These are phyloP conservation scores for Kalmanozyma brasiliensis DNA, from an alignment of 1,284 basidiomycete genomes.

Conservation along the genomic window DNA sequence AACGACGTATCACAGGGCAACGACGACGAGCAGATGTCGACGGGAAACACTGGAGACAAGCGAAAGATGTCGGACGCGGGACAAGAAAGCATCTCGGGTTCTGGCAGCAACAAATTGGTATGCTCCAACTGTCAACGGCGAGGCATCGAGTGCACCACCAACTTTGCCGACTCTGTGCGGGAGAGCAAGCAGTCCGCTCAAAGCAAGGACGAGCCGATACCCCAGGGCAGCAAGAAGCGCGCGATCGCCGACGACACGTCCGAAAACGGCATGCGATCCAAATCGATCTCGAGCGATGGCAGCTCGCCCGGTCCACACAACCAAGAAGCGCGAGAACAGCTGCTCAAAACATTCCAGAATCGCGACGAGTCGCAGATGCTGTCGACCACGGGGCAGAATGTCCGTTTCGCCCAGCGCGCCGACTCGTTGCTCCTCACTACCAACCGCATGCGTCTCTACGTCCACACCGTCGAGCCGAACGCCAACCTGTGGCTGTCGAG, in stretches of 20 bases:
- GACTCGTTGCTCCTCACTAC: constrained; percentile 51
- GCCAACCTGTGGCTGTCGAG: constrained; percentile 48
- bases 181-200: constrained; percentile 44
- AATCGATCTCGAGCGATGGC: constrained; percentile 34
- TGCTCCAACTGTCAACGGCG: constrained; percentile 53
- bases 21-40: constrained; percentile 13
- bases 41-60: constrained; percentile 31
- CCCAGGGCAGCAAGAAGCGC: constrained; percentile 41
- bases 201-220: constrained; percentile 25
- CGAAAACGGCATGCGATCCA: constrained; percentile 38
- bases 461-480: constrained; percentile 47
- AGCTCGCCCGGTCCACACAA: constrained; percentile 15
- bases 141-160: constrained; percentile 52
- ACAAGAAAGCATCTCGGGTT: constrained; percentile 4
- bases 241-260: constrained; percentile 30
- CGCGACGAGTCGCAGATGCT: constrained; percentile 34
- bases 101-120: constrained; percentile 23
- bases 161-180: constrained; percentile 49
- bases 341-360: constrained; percentile 31
- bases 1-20: constrained; percentile 24
- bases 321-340: constrained; percentile 23
- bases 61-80: constrained; percentile 48
- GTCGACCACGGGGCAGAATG: constrained; percentile 24
- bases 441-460: constrained; percentile 50
- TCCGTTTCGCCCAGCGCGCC: constrained; percentile 38